Conservation (phyloP, 768 basidiomycete genomes). For the Tylopilus rubrobrunneus region DNA sequence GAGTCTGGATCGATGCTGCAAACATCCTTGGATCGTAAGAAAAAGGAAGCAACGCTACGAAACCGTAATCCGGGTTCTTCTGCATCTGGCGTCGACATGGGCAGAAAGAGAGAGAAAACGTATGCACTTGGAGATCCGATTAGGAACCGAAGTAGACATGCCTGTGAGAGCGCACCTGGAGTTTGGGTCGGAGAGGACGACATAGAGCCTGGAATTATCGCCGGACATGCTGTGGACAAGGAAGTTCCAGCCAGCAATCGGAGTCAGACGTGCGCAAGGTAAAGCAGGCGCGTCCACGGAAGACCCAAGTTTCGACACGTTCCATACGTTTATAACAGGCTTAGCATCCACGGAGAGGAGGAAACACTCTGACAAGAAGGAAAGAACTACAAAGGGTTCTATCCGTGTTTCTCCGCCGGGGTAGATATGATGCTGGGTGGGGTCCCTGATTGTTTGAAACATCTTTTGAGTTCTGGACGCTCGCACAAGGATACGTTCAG, state of each 20-base stretch:
- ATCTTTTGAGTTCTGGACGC: slow-evolving; percentile 3
- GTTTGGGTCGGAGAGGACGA: slow-evolving; percentile 1
- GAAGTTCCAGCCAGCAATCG: slow-evolving; percentile 6
- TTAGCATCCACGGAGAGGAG: background rate
- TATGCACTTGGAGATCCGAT: no score
- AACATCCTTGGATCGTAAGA: slow-evolving; percentile 1
- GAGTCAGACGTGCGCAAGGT: slow-evolving; percentile 4
- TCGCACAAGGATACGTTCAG: slow-evolving; percentile 8
- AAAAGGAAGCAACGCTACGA: no score
- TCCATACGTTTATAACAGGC: slow-evolving; percentile 14
- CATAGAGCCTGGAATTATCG: slow-evolving; percentile 12
- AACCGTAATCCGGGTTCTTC: no score
- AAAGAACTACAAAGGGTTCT: background rate
- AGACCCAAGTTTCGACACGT: background rate
- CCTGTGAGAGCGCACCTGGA: no score
- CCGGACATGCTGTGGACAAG: background rate
- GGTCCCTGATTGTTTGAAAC: background rate
- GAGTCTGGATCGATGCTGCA: slow-evolving; percentile 31
- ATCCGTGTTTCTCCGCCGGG: background rate
- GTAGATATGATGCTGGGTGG: background rate
- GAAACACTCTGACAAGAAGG: no score
- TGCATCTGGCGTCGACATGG: no score
- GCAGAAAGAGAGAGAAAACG: no score
- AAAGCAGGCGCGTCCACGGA: background rate
- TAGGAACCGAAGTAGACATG: no score